These are phyloP conservation scores for Fusarium burgessii DNA, from an alignment of 2,329 filamentous ascomycete genomes.

Conservation along the genomic window DNA sequence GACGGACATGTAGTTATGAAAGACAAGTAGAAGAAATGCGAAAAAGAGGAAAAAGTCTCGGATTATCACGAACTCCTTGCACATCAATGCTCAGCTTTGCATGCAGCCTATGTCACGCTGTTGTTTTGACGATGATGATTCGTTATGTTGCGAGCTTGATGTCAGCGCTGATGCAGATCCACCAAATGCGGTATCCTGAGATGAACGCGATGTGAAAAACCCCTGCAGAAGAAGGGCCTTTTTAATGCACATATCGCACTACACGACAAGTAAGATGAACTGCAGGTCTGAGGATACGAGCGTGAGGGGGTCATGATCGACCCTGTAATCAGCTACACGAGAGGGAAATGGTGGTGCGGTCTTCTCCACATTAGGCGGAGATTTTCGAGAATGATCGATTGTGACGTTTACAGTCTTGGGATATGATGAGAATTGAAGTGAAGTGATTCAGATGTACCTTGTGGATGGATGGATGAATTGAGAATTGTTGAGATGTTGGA, in stretches of 20 bases:
- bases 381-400: conserved; percentile 12
- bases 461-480: not conserved
- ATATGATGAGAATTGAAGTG: not conserved
- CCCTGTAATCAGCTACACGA: conserved; percentile 12
- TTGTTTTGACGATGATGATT: not conserved
- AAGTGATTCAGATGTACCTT: not conserved
- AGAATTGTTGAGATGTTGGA: not conserved
- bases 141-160: conserved; percentile 6
- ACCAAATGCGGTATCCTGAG: not conserved
- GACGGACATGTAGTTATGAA: conserved; percentile 36
- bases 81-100: not conserved
- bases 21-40: conserved; percentile 21
- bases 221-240: conserved; percentile 2
- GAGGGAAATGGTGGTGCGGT: conserved; percentile 12
- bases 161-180: conserved; percentile 18
- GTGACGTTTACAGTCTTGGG: conserved; percentile 2
- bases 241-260: not conserved
- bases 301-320: not conserved
- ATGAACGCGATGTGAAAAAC: not conserved
- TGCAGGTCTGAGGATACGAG: conserved; percentile 20
- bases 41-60: conserved; percentile 21
- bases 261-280: not conserved
- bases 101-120: not conserved
- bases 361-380: not conserved
- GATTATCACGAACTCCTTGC: not conserved